Evolutionary conservation across 805 yeast species (phyloP), one percentile per base, ranked within the genome.

Genomic region (Vanderwaltozyma verrucispora): DNA sequence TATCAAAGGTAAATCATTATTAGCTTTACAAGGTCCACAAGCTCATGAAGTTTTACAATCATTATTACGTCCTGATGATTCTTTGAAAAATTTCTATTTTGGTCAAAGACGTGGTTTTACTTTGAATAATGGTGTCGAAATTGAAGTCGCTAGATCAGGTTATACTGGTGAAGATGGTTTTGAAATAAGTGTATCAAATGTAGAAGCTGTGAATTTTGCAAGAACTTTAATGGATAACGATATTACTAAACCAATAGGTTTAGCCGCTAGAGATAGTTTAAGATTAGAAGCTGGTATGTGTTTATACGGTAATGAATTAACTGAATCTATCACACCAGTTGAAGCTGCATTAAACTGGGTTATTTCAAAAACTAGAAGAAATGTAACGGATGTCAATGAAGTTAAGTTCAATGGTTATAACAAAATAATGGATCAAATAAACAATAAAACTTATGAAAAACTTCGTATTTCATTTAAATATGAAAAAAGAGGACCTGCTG

Each of bases 111-210:
- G 54, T 20, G 37, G 65, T 59, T 51, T 66, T 62, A 37, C 54
- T 59, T 43, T 62, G 19, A 45, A 54, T 26, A 61, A 63, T 35
- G 53, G 58, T 20, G 59, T 64, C 21, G 64, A 68, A 35, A 68
- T 81, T 36, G 94, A 87, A 54, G 71, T 87, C n/a, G 83, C 95
- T 3, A 78, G 98, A 61, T 84, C 94, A 18, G 98, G 98, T 2
- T 92, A 92, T 67, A 92, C 98, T 6, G 98, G 98, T 15, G 98
- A 92, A 63, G 98, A 92, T 59, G 98, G 98, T 2, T 89, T 92
- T 60, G 98, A 92, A 60, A 73, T 89, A 41, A 78, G 94, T 8
- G 78, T 88, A 42, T 80, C 85, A 20, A 65, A 73, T 39, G 63
- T 68, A 36, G 56, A 68, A 17, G 79, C 89, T 2, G 56, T 64